Percentiles rank a stretch among this genome's conserved stretches.
Evolutionary conservation across 768 basidiomycete genomes (phyloP).

Genomic region (Boletus rufocinnamomeus): DNA sequence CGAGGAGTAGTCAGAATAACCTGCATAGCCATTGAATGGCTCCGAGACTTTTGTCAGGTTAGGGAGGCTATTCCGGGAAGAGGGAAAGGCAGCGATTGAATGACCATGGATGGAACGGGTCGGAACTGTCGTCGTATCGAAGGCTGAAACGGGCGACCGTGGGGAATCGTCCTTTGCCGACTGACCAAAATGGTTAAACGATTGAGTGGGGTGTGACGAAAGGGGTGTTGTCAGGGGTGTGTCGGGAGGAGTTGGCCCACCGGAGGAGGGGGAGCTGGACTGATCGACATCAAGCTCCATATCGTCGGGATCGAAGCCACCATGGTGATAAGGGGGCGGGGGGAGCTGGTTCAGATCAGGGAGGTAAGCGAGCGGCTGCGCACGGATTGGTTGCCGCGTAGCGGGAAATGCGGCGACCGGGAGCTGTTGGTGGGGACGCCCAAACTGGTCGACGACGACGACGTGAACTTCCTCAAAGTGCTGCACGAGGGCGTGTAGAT

Average conservation of each 20-base stretch:
- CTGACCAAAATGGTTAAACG: constrained; percentile 35
- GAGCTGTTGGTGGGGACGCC: constrained; percentile 36
- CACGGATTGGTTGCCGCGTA: constrained; percentile 34
- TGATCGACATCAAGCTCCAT: constrained; percentile 78
- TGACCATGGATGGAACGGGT: constrained; percentile 43
- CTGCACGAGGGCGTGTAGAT: constrained; percentile 83
- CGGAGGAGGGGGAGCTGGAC: constrained; percentile 53
- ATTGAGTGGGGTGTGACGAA: constrained; percentile 36
- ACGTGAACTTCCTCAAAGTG: constrained; percentile 93
- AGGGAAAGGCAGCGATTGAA: constrained; percentile 38
- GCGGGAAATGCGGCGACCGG: constrained; percentile 37
- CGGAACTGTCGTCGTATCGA: constrained; percentile 55
- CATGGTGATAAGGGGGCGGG: constrained; percentile 36
- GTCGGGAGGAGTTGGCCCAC: constrained; percentile 40
- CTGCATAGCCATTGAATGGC: constrained; percentile 69
- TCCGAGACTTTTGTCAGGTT: constrained; percentile 43
- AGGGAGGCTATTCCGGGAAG: constrained; percentile 31
- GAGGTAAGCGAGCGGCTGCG: constrained; percentile 32
- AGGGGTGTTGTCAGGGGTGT: constrained; percentile 47
- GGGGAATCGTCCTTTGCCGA: constrained; percentile 32
- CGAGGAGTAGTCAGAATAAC: constrained; percentile 64
- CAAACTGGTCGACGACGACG: constrained; percentile 58
- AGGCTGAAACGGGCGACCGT: constrained; percentile 45
- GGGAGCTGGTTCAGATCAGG: constrained; percentile 29
- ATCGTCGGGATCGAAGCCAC: constrained; percentile 69